These are phyloP conservation scores for Calocera viscosa DNA, from an alignment of 768 basidiomycete genomes.

Conservation along the genomic window DNA sequence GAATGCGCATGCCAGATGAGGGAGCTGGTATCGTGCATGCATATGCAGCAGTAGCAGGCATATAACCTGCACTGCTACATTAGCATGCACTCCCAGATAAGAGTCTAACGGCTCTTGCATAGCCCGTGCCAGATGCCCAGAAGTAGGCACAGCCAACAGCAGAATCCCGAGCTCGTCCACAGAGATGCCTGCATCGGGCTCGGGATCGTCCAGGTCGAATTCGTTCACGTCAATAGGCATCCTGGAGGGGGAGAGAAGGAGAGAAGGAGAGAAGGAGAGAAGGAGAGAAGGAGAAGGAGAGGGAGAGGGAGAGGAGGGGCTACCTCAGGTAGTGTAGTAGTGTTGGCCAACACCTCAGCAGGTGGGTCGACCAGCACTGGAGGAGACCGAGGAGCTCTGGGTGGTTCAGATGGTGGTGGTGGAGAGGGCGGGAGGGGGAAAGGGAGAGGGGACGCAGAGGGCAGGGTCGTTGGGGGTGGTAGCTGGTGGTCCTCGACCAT, in stretches of 20 bases:
- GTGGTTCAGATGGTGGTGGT: too few relatives aligned
- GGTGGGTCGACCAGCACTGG: too few relatives aligned
- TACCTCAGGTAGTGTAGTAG: too few relatives aligned
- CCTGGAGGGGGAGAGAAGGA: neutral
- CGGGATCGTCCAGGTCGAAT: neutral
- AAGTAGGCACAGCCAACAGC: neutral
- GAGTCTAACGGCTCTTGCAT: neutral
- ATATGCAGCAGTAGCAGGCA: neutral
- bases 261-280: neutral
- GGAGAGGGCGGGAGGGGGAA: too few relatives aligned
- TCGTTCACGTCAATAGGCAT: too few relatives aligned
- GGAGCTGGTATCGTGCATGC: neutral
- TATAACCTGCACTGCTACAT: neutral
- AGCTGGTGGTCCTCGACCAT: too few relatives aligned
- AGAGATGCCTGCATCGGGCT: neutral
- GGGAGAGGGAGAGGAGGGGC: neutral
- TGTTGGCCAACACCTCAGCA: too few relatives aligned
- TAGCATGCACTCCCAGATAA: neutral
- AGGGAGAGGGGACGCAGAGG: too few relatives aligned
- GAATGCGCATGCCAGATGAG: neutral
- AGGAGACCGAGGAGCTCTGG: too few relatives aligned
- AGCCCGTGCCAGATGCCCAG: neutral
- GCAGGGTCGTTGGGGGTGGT: too few relatives aligned
- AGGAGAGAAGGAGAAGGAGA: neutral
- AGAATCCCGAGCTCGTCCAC: neutral